Percentiles rank a stretch among this genome's conserved stretches.
phyloP scores from a whole-genome alignment of 129 eudicot genomes.

The Chrysanthemum makinoi region DNA sequence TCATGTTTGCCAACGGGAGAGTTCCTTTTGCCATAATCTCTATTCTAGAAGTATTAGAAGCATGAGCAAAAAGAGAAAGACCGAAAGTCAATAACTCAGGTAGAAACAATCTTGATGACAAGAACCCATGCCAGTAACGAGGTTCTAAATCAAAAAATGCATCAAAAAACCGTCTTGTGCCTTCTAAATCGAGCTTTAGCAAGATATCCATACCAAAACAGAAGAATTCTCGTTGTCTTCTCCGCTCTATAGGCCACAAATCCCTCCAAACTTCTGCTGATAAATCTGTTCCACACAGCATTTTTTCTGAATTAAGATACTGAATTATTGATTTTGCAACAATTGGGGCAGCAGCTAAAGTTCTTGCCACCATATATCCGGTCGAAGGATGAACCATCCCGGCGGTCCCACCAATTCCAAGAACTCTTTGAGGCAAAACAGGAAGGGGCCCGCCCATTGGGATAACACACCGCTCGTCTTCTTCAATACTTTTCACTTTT shows the following conservation, averaged over 20 bases:
- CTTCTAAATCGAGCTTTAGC: constrained; percentile 89
- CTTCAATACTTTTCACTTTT: constrained; percentile 86
- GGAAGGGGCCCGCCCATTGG: constrained; percentile 99
- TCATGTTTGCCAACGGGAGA: constrained; percentile 80
- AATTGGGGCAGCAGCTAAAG: constrained; percentile 91
- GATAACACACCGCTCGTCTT: constrained; percentile 87
- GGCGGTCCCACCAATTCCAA: constrained; percentile 98
- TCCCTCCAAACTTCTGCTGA: constrained; percentile 81
- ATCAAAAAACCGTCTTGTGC: constrained; percentile 87
- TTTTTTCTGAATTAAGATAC: constrained; percentile 60
- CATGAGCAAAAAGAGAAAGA: constrained; percentile 78
- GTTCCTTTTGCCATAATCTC: constrained; percentile 99
- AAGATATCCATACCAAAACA: constrained; percentile 98
- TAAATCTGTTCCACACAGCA: constrained; percentile 45
- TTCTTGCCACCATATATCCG: constrained; percentile 99
- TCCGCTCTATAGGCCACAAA: constrained; percentile 90
- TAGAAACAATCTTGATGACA: constrained; percentile 90
- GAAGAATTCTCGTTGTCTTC: constrained; percentile 90
- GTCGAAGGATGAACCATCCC: constrained; percentile 99
- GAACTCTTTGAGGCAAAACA: constrained; percentile 88
- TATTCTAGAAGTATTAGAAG: constrained; percentile 75
- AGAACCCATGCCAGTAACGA: constrained; percentile 96
- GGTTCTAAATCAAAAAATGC: constrained; percentile 96
- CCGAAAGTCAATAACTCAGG: constrained; percentile 84
- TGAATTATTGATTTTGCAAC: constrained; percentile 82